phyloP scores from a whole-genome alignment of 352 stramenopile species.

The Saprolegnia diclina region DNA sequence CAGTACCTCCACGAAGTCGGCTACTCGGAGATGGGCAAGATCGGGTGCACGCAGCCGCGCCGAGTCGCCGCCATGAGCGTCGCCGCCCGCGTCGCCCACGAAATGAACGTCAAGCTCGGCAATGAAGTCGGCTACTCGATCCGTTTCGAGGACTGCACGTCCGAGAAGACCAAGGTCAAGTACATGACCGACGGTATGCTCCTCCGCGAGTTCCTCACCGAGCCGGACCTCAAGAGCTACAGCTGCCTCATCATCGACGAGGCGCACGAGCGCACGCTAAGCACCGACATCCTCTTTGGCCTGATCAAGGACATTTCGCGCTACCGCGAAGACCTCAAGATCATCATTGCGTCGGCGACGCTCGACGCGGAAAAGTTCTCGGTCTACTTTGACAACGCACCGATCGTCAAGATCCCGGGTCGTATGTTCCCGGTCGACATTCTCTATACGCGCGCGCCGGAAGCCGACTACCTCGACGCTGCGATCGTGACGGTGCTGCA shows the following conservation, averaged over 20 bases:
- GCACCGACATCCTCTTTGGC: slow-evolving; percentile 98
- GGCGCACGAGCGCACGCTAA: slow-evolving; percentile 97
- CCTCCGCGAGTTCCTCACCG: slow-evolving; percentile 97
- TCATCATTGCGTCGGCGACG: slow-evolving; percentile 96
- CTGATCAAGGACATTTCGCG: slow-evolving; percentile 98
- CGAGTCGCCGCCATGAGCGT: slow-evolving; percentile 99
- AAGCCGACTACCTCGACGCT: slow-evolving; percentile 99
- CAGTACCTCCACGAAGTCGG: slow-evolving; percentile 97
- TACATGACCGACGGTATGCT: slow-evolving; percentile 99
- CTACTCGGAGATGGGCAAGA: slow-evolving; percentile 95
- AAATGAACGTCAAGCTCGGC: slow-evolving; percentile 97
- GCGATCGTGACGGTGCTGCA: slow-evolving; percentile 97
- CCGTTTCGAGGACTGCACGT: slow-evolving; percentile 99
- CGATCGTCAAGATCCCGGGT: slow-evolving; percentile 99
- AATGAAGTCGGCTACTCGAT: slow-evolving; percentile 99
- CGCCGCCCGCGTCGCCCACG: slow-evolving; percentile 96
- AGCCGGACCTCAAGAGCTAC: slow-evolving; percentile 95
- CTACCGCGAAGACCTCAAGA: slow-evolving; percentile 95
- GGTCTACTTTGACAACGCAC: slow-evolving; percentile 98
- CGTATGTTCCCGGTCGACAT: slow-evolving; percentile 95
- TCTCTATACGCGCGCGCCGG: slow-evolving; percentile 97
- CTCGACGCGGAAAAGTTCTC: slow-evolving; percentile 99
- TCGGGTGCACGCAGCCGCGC: slow-evolving; percentile 93
- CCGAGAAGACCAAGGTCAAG: slow-evolving; percentile 94
- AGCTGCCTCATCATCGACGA: slow-evolving; percentile 99